Conservation (phyloP, 2,329 filamentous ascomycete genomes). For the Thielaviopsis musarum region DNA sequence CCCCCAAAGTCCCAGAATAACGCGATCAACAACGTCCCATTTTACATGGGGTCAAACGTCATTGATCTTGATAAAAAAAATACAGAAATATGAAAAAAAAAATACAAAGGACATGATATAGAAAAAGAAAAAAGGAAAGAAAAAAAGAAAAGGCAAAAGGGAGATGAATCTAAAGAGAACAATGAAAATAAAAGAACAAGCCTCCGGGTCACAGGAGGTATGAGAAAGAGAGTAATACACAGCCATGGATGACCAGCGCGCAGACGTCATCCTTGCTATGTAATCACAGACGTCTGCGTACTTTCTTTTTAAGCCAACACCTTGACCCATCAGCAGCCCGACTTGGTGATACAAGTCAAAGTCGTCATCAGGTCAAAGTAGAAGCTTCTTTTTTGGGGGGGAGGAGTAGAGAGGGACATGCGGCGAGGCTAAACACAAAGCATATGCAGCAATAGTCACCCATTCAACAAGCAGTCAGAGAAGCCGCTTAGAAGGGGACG, state of each 20-base stretch:
- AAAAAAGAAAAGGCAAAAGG: slow-evolving; percentile 5
- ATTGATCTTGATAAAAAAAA: neutral
- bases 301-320: no score
- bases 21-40: neutral
- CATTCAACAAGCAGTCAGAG: neutral
- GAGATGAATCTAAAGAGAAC: neutral
- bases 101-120: slow-evolving; percentile 2
- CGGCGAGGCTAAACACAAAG: neutral
- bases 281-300: no score
- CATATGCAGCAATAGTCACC: neutral
- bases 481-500: slow-evolving; percentile 44
- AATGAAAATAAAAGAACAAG: neutral
- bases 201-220: neutral
- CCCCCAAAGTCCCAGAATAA: neutral
- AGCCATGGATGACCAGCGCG: neutral
- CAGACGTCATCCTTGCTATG: neutral
- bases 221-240: neutral
- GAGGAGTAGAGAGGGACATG: neutral
- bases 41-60: neutral
- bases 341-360: no score
- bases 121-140: slow-evolving; percentile 3
- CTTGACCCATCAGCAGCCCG: no score
- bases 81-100: neutral
- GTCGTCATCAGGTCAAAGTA: no score
- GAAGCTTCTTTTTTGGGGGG: neutral